Base-by-base conservation (phyloP, 139 green algal genomes). In the Spirogloea muscicola region DNA sequence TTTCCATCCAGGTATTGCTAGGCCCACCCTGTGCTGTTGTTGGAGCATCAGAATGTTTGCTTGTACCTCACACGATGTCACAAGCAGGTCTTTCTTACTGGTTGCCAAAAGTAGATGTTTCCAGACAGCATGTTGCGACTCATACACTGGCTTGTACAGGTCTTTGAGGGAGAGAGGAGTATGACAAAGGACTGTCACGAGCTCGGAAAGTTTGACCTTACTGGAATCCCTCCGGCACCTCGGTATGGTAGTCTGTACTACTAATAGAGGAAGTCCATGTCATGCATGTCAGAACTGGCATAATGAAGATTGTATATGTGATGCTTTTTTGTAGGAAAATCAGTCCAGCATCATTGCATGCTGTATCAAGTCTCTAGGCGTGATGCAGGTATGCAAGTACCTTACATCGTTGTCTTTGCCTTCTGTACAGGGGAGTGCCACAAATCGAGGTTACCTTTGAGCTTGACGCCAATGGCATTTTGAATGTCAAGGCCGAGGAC, bases 381-480 rank as follows among this genome's bases (percentile, higher is more conserved):
- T n/a, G n/a, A n/a, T n/a, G n/a, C n/a, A n/a, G n/a, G n/a, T n/a
- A n/a, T n/a, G n/a, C n/a, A n/a, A n/a, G n/a, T n/a, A n/a, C n/a
- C n/a, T n/a, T n/a, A n/a, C n/a, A n/a, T n/a, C n/a, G n/a, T n/a
- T n/a, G n/a, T n/a, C n/a, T n/a, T n/a, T n/a, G n/a, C n/a, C n/a
- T n/a, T 76, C 29, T 18, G 29, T 76, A 27, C 62, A 74, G 73
- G 1, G 82, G 85, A 18, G 75, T 83, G 27, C 84, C 82, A 2
- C 76, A 89, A 64, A 89, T 90, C 52, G 81, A 89, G 37, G 85
- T 90, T 0, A 89, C 84, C 4, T 89, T 90, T 51, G 78, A 88
- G 49, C 68, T 90, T 31, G 85, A 90, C 67, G 82, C 81, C 16
- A 87, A 90, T 44, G 85, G 85, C 33, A 90, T 90, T 57, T 66